Conservation (phyloP, 257 asterid genomes). For the Nicotiana tomentosiformis region DNA sequence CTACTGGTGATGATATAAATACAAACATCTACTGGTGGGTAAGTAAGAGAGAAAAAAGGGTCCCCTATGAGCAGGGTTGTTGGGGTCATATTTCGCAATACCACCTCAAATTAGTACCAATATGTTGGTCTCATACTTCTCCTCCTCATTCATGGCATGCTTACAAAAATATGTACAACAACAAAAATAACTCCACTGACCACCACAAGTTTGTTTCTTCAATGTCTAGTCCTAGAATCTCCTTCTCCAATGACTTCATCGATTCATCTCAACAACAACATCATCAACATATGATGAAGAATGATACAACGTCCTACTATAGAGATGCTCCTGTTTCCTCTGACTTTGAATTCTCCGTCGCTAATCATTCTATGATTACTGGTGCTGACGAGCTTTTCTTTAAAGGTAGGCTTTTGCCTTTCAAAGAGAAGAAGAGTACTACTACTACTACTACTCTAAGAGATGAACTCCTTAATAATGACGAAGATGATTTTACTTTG, state of each 20-base stretch:
- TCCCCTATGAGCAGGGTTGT: not conserved
- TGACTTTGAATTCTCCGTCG: conserved; percentile 78
- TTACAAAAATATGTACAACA: conserved; percentile 63
- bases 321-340: conserved; percentile 82
- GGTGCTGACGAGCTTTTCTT: conserved; percentile 80
- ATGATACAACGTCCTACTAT: conserved; percentile 16
- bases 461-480: conserved; percentile 47
- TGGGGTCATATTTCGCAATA: conserved; percentile 1
- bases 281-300: conserved; percentile 18
- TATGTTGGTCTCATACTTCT: not conserved
- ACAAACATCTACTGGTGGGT: conserved; percentile 48
- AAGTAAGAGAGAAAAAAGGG: conserved; percentile 24
- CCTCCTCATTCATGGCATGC: conserved; percentile 48
- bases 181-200: conserved; percentile 27
- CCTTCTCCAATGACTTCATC: conserved; percentile 83
- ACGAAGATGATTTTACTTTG: conserved; percentile 19
- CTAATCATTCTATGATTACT: conserved; percentile 60
- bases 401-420: conserved; percentile 65
- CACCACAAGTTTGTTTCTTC: conserved; percentile 26
- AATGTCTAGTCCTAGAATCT: conserved; percentile 70
- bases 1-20: conserved; percentile 34
- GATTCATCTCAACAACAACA: conserved; percentile 24
- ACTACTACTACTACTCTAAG: conserved; percentile 45
- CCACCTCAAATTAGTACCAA: conserved; percentile 5
- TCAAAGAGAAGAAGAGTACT: conserved; percentile 28